Evolutionary conservation across 306 rosid species (phyloP), one percentile per base, ranked within the genome.

Genomic region (Casuarina equisetifolia): DNA sequence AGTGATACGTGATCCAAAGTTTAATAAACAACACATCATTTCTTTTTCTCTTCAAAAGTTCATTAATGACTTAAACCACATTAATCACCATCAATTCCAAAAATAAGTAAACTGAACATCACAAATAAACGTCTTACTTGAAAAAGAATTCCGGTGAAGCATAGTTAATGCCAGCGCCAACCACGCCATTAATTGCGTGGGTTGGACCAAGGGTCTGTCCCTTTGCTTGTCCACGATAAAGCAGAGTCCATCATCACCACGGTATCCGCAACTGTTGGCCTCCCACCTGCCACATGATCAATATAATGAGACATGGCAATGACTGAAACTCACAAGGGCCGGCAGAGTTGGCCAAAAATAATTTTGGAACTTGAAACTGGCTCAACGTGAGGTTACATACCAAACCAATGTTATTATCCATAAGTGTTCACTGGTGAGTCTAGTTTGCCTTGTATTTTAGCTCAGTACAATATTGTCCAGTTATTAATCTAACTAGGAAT

Each of bases 131-230:
- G 74, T 55, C 89, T 84, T 89, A 95, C 98, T 97, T 91, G 95
- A 96, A 96, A n/a, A 88, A 96, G 81, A 92, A 88, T 74, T 90
- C 98, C 46, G 85, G 96, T 0, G 97, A 70, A 52, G 92, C 89
- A 80, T 92, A 96, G 84, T 96, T 96, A 43, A 96, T 92, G 43
- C 99, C 99, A 44, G 94, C 99, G 69, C 99, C 99, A 86, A 96
- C 99, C 44, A 63, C 75, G 83, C 92, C 99, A 67, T 91, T 96
- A 9, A 98, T 64, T 43, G 99, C 82, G 81, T 76, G 92, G 48
- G 90, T 92, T 68, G 99, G 99, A 69, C 99, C 99, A 80, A 96
- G 91, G 3, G 90, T 51, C 38, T 91, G 94, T 11, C 95, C 90
- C 80, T 88, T 92, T 63, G 87, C 97, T 4, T 77, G 85, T 67